These are phyloP conservation scores for Boletellus ananiceps DNA, from an alignment of 768 basidiomycete species.

Conservation along the genomic window DNA sequence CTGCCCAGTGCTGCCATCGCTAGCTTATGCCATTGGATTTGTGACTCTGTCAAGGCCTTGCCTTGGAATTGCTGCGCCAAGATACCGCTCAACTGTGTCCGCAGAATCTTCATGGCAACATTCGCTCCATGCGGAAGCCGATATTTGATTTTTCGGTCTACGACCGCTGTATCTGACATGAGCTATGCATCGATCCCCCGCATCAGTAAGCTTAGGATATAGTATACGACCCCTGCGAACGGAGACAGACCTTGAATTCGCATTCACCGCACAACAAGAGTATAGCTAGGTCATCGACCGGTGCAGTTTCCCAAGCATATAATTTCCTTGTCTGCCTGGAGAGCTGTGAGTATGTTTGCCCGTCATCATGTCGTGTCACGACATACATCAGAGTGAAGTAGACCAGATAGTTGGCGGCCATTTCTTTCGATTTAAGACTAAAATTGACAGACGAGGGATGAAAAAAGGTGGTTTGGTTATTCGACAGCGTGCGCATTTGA, in stretches of 20 bases:
- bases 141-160: slow-evolving; percentile 86
- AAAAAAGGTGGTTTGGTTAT: slow-evolving; percentile 72
- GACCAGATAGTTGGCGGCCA: slow-evolving; percentile 67
- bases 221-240: background rate
- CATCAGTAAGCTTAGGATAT: slow-evolving; percentile 4
- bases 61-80: slow-evolving; percentile 66
- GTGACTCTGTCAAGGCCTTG: slow-evolving; percentile 52
- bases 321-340: slow-evolving; percentile 88
- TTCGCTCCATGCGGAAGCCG: slow-evolving; percentile 64
- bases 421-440: slow-evolving; percentile 57
- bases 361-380: background rate
- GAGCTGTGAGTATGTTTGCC: slow-evolving; percentile 6
- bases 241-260: slow-evolving; percentile 70
- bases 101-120: slow-evolving; percentile 76
- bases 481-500: slow-evolving; percentile 74
- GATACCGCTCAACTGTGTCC: slow-evolving; percentile 53
- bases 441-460: slow-evolving; percentile 95
- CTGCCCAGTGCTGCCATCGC: slow-evolving; percentile 60
- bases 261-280: slow-evolving; percentile 84
- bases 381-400: slow-evolving; percentile 88
- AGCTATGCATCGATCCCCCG: slow-evolving; percentile 41
- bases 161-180: slow-evolving; percentile 58
- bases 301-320: slow-evolving; percentile 91
- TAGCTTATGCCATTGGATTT: slow-evolving; percentile 69
- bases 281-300: slow-evolving; percentile 79